Percentiles rank a stretch among this genome's conserved stretches.
Conservation (phyloP, 352 stramenopile genomes). For the Globisporangium takayamanum region DNA sequence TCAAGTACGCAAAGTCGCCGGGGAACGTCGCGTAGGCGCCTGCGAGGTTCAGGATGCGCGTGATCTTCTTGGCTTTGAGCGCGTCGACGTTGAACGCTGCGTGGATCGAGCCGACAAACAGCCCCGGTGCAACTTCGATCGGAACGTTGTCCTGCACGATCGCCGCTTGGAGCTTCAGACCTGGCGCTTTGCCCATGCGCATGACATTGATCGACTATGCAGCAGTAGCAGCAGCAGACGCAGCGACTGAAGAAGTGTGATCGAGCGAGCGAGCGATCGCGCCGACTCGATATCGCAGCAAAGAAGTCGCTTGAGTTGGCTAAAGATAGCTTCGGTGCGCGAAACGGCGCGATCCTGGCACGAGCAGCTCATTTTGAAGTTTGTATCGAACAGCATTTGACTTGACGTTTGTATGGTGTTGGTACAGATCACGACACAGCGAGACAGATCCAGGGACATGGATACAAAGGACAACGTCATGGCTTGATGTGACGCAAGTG, state of each 20-base stretch:
- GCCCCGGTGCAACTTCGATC: constrained; percentile 43
- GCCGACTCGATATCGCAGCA: constrained; percentile 3
- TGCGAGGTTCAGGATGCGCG: constrained; percentile 84
- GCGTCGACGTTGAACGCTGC: constrained; percentile 82
- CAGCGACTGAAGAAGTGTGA: not conserved
- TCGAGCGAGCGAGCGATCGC: not conserved
- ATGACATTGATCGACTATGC: not conserved
- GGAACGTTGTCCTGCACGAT: constrained; percentile 86
- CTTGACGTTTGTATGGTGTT: no score
- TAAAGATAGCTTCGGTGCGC: no score
- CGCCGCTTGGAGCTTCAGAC: constrained; percentile 50
- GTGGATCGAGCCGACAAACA: constrained; percentile 87
- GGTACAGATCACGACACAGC: no score
- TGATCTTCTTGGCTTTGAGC: constrained; percentile 68
- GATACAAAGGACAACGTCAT: no score
- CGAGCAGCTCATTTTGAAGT: no score
- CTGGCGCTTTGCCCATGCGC: constrained; percentile 48
- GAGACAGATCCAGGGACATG: no score
- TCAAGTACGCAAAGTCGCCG: constrained; percentile 86
- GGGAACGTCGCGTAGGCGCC: constrained; percentile 85
- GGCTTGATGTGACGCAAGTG: no score
- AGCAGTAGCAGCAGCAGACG: not conserved
- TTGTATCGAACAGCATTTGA: no score
- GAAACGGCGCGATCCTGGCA: no score
- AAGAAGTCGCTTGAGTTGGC: no score